phyloP scores from a whole-genome alignment of 768 basidiomycete genomes.

The Mycena pura region DNA sequence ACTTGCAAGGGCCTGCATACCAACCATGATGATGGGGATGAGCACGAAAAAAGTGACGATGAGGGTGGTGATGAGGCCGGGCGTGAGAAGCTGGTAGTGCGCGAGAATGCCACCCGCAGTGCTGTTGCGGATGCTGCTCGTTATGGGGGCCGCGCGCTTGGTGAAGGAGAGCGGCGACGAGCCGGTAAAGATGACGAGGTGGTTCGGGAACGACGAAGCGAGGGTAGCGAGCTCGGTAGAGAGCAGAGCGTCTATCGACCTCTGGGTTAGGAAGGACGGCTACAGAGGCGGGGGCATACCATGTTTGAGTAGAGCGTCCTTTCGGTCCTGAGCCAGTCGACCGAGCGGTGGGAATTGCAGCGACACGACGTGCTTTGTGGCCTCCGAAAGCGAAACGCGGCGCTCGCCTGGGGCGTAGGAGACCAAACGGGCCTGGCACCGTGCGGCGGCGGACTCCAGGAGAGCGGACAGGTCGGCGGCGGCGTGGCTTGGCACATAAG shows the following conservation, averaged over 20 bases:
- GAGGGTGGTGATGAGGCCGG: slow-evolving; percentile 71
- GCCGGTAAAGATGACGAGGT: slow-evolving; percentile 73
- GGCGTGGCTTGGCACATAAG: slow-evolving; percentile 54
- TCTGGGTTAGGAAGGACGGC: slow-evolving; percentile 2
- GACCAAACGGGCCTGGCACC: slow-evolving; percentile 60
- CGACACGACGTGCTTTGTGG: slow-evolving; percentile 61
- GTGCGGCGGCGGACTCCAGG: slow-evolving; percentile 51
- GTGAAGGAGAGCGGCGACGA: slow-evolving; percentile 45
- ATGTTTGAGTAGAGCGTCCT: slow-evolving; percentile 55
- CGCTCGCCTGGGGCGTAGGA: slow-evolving; percentile 48
- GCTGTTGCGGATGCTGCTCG: slow-evolving; percentile 37
- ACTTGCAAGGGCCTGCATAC: slow-evolving; percentile 70
- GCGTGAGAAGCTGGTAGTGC: slow-evolving; percentile 79
- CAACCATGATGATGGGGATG: slow-evolving; percentile 68
- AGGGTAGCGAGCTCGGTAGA: slow-evolving; percentile 56
- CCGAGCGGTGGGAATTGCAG: slow-evolving; percentile 61
- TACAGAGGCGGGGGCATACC: slow-evolving; percentile 47
- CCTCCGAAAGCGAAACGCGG: slow-evolving; percentile 42
- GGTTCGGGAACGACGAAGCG: slow-evolving; percentile 56
- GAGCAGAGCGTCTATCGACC: slow-evolving; percentile 50
- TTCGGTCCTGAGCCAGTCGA: slow-evolving; percentile 50
- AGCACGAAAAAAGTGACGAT: slow-evolving; percentile 72
- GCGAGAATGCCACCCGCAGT: slow-evolving; percentile 69
- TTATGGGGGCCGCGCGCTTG: slow-evolving; percentile 40
- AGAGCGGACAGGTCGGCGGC: slow-evolving; percentile 41